A percentile compares a stretch with the other conserved stretches of the same genome.
phyloP scores from a whole-genome alignment of 106 monocot species.

The Allium cepa region DNA sequence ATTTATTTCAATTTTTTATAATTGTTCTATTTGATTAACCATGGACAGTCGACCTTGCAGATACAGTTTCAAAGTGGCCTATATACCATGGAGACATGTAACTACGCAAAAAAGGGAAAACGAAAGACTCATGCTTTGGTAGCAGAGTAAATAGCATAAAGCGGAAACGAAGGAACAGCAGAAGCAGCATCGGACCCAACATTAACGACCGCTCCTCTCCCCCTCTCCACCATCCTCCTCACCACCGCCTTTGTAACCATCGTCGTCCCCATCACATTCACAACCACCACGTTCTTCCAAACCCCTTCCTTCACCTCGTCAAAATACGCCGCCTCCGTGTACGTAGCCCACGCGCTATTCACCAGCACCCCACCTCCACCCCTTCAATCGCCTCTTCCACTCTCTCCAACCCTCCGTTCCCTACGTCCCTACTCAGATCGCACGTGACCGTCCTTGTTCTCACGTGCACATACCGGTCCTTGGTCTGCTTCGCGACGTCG shows the following conservation, averaged over 20 bases:
- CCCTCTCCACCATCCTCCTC: constrained; percentile 46
- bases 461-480: not conserved
- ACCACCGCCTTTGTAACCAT: constrained; percentile 41
- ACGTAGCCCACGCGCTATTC: constrained; percentile 79
- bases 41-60: too few species aligned
- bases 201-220: constrained; percentile 65
- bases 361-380: constrained; percentile 80
- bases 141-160: constrained; percentile 65
- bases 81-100: too few species aligned
- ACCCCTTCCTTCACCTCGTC: constrained; percentile 56
- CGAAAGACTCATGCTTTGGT: constrained; percentile 31
- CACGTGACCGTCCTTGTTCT: constrained; percentile 37
- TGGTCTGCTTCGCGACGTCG: constrained; percentile 15
- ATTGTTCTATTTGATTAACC: too few species aligned
- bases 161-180: constrained; percentile 64
- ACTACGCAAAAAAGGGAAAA: too few species aligned
- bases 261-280: constrained; percentile 61
- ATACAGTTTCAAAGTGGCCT: too few species aligned
- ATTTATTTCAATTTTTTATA: too few species aligned
- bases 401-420: constrained; percentile 26
- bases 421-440: constrained; percentile 55
- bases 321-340: constrained; percentile 73
- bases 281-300: constrained; percentile 55
- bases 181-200: constrained; percentile 58
- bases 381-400: constrained; percentile 44